Base-by-base conservation (phyloP, 768 basidiomycete species). In the Russula sp. region DNA sequence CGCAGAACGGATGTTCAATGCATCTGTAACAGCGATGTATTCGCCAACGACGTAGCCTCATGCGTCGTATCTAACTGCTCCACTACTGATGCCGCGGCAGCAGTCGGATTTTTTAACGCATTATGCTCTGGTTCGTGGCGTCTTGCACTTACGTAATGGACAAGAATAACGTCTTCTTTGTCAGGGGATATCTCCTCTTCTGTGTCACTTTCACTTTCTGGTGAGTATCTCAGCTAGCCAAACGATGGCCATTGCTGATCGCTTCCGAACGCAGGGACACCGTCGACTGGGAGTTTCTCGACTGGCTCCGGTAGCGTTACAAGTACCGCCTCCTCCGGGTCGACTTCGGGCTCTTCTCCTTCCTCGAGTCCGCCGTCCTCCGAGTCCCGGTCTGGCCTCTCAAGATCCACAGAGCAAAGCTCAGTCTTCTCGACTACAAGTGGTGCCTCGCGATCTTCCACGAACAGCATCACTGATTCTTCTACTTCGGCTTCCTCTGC, bases 1-100 rank as follows among this genome's bases (percentile, higher is more conserved):
- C 26, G 40, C 26, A 57, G 56, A 30, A 57, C 56, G 56, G 56
- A 57, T 30, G 11, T 28, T 5, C 22, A n/a, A 11, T 57, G 56
- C n/a, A 20, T 46, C 28, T 57, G 56, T 22, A n/a, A 10, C 20
- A 57, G 56, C n/a, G 13, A 30, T 6, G 24, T 28, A 22, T 44
- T 57, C 28, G 11, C 18, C 42, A 57, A 44, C 11, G 10, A 28
- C 16, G 28, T 57, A 44, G 18, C 42, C 0, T 2, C 40, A 13
- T 57, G 56, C 28, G 3, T 57, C 28, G 3, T 30, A 30, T 5
- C 10, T 28, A 42, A 14, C 44, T 57, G 56, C 56, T n/a, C 56
- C 10, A 0, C 18, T 11, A n/a, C 56, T 46, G 56, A 57, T 3
- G 56, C 42, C 13, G 18, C n/a, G 42, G 42, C 42, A 26, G 56